Conservation (phyloP, 2,329 filamentous ascomycete species). For the Microdochium bolleyi region DNA sequence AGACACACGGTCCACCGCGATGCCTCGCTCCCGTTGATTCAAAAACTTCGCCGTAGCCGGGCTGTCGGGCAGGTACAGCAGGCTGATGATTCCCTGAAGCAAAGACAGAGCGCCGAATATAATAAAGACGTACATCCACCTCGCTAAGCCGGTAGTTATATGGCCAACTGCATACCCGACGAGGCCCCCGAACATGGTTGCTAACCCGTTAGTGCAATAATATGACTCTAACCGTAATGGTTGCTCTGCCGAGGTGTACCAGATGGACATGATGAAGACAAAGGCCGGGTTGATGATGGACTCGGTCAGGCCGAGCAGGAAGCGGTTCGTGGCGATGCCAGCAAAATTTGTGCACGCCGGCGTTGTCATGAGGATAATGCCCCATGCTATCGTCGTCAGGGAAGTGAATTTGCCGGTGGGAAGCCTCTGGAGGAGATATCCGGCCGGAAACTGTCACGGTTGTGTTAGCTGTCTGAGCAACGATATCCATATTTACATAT, state of each 20-base stretch:
- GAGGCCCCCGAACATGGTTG: conserved; percentile 52
- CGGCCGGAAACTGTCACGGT: conserved; percentile 23
- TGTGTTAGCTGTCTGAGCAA: background rate
- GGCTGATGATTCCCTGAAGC: conserved; percentile 31
- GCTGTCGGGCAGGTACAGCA: conserved; percentile 46
- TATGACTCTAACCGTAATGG: conserved; percentile 44
- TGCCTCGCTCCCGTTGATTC: conserved; percentile 38
- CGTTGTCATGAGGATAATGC: conserved; percentile 35
- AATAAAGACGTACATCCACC: conserved; percentile 19
- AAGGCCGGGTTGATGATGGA: conserved; percentile 46
- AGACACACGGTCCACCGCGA: conserved; percentile 38
- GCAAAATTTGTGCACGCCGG: conserved; percentile 45
- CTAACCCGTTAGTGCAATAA: conserved; percentile 51
- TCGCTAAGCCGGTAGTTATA: conserved; percentile 29
- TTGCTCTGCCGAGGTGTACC: conserved; percentile 35
- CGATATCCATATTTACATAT: too few species aligned
- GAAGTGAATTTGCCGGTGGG: conserved; percentile 40
- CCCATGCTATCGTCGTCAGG: conserved; percentile 36
- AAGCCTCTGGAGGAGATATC: conserved; percentile 34
- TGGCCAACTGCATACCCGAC: conserved; percentile 53
- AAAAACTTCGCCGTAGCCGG: conserved; percentile 52
- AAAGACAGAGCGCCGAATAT: conserved; percentile 7
- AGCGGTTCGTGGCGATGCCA: conserved; percentile 46
- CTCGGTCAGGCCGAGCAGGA: conserved; percentile 48
- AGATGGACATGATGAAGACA: conserved; percentile 24